phyloP scores from a whole-genome alignment of 345 rosid genomes.

The Cardamine chenopodiifolia region DNA sequence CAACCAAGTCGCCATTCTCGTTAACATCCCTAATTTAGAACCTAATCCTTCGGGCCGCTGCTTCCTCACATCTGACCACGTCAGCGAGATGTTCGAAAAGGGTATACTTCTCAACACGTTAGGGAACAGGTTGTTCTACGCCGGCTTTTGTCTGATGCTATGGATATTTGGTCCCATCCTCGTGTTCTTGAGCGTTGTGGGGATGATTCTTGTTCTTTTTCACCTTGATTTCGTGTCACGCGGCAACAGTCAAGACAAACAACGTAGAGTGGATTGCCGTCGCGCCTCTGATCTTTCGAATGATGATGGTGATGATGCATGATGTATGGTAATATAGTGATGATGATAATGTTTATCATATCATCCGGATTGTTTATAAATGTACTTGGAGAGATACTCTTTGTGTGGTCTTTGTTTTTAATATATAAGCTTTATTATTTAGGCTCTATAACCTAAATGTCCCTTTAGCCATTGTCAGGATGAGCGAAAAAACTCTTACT shows the following conservation, averaged over 20 bases:
- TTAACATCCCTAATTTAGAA: conserved; percentile 54
- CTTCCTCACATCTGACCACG: conserved; percentile 55
- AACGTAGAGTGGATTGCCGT: conserved; percentile 22
- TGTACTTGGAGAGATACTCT: conserved; percentile 20
- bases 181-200: conserved; percentile 55
- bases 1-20: conserved; percentile 78
- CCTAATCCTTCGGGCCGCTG: conserved; percentile 14
- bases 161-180: conserved; percentile 87
- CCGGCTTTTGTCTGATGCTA: conserved; percentile 59
- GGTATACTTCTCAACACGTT: conserved; percentile 63
- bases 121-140: conserved; percentile 83
- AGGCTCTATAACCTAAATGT: background rate
- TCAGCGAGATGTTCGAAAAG: conserved; percentile 56
- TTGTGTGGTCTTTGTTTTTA: too few species aligned
- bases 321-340: background rate
- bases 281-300: background rate
- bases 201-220: conserved; percentile 62
- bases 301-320: background rate
- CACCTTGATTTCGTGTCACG: conserved; percentile 61
- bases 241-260: conserved; percentile 7
- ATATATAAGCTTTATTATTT: too few species aligned
- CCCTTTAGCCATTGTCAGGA: too few species aligned
- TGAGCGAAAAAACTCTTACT: background rate
- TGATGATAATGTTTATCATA: background rate
- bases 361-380: background rate